phyloP scores from a whole-genome alignment of 106 monocot genomes.

The Phalaenopsis equestris region DNA sequence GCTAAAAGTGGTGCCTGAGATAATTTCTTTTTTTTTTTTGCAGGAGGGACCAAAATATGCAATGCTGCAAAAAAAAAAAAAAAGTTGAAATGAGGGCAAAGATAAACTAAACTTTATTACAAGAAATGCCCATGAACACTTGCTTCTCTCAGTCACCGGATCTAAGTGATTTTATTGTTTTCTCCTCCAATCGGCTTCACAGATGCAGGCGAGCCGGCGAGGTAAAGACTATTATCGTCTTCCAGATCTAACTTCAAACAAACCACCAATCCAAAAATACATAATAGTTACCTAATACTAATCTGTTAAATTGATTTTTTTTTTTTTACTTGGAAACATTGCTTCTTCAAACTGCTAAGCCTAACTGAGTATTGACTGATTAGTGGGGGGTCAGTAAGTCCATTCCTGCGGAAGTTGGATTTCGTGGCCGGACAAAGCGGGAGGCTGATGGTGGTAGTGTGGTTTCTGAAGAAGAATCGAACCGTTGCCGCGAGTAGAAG shows the following conservation, averaged over 20 bases:
- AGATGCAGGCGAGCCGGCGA: background rate
- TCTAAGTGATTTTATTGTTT: background rate
- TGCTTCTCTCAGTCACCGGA: background rate
- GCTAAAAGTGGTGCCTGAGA: background rate
- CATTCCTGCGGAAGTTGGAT: constrained; percentile 9
- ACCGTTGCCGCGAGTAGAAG: background rate
- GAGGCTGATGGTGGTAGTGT: background rate
- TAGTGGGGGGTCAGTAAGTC: constrained; percentile 9
- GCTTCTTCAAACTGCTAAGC: background rate
- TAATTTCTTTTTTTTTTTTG: background rate
- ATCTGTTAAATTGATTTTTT: background rate
- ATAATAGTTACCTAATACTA: background rate
- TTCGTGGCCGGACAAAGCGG: background rate
- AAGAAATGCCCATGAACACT: background rate
- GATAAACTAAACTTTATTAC: background rate
- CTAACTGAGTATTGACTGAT: background rate
- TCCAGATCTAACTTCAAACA: background rate
- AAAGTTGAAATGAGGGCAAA: background rate
- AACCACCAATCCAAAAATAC: background rate
- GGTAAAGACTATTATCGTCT: background rate
- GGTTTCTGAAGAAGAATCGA: background rate
- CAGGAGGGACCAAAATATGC: background rate
- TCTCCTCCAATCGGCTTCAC: background rate
- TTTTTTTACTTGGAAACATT: background rate
- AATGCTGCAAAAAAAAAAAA: constrained; percentile 6